A percentile compares a stretch with the other conserved stretches of the same genome.
These are phyloP conservation scores for Neopestalotiopsis sp. DNA, from an alignment of 2,329 filamentous ascomycete genomes.

Conservation along the genomic window DNA sequence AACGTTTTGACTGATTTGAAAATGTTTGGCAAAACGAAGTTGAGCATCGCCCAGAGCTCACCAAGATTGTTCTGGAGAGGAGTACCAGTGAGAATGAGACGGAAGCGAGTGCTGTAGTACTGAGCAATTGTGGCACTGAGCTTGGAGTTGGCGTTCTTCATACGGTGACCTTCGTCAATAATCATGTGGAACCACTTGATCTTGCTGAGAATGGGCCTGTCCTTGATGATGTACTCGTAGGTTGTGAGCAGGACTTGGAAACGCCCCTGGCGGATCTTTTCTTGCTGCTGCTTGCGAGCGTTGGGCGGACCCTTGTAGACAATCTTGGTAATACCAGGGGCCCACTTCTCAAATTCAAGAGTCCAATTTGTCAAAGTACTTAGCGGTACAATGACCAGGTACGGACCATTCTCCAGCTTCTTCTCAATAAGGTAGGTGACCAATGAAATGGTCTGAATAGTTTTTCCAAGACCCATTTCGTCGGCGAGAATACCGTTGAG, in stretches of 20 bases:
- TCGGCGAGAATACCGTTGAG: constrained; percentile 98
- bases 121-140: constrained; percentile 92
- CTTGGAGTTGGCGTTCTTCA: constrained; percentile 99
- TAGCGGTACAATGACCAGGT: constrained; percentile 93
- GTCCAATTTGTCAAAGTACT: constrained; percentile 99
- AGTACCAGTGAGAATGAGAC: constrained; percentile 95
- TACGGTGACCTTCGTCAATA: constrained; percentile 97
- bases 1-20: constrained; percentile 99
- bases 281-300: constrained; percentile 85
- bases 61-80: constrained; percentile 96
- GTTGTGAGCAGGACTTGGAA: constrained; percentile 98
- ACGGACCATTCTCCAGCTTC: constrained; percentile 90
- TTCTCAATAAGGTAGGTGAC: constrained; percentile 96
- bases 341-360: constrained; percentile 98
- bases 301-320: constrained; percentile 97
- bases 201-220: constrained; percentile 91
- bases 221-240: constrained; percentile 99
- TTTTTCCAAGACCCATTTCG: constrained; percentile 99
- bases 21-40: constrained; percentile 96
- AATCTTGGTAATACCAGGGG: constrained; percentile 81
- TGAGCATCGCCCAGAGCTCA: constrained; percentile 96
- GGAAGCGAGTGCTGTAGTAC: constrained; percentile 94
- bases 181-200: constrained; percentile 99
- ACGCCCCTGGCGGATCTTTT: constrained; percentile 89
- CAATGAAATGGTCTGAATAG: constrained; percentile 97